Evolutionary conservation across 306 rosid genomes (phyloP).

Genomic region (Gillenia trifoliata): DNA sequence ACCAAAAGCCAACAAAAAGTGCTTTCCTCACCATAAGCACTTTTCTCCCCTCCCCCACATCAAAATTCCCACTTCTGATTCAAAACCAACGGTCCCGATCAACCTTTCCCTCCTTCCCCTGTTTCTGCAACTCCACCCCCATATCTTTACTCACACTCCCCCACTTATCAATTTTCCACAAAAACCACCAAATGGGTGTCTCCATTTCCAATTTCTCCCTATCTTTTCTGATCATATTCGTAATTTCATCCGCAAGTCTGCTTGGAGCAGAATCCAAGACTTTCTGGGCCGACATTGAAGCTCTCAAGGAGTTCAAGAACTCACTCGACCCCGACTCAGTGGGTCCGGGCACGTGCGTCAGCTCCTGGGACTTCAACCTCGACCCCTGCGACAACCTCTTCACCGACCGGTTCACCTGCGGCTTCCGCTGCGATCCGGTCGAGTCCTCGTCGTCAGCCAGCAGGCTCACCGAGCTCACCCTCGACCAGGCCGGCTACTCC

Average conservation of each 20-base stretch:
- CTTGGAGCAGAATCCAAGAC: slow-evolving; percentile 45
- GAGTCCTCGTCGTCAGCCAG: slow-evolving; percentile 24
- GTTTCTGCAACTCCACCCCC: background rate
- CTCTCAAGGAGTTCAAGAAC: slow-evolving; percentile 47
- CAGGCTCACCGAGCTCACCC: slow-evolving; percentile 72
- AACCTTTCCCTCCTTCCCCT: background rate
- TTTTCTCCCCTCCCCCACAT: slow-evolving; percentile 2
- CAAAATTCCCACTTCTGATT: background rate
- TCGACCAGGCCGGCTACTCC: slow-evolving; percentile 80
- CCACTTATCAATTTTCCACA: background rate
- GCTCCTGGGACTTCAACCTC: slow-evolving; percentile 64
- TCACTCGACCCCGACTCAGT: slow-evolving; percentile 36
- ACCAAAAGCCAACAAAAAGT: background rate
- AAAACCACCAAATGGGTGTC: slow-evolving; percentile 30
- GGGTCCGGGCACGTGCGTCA: slow-evolving; percentile 52
- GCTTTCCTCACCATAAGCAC: background rate
- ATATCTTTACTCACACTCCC: background rate
- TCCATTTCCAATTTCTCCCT: background rate
- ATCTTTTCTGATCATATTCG: slow-evolving; percentile 13
- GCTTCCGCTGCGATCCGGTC: slow-evolving; percentile 61
- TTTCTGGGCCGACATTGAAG: slow-evolving; percentile 47
- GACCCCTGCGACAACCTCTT: slow-evolving; percentile 87
- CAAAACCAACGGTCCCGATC: slow-evolving; percentile 32
- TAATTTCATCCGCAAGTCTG: background rate
- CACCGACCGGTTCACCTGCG: slow-evolving; percentile 64